Percentiles rank a stretch among this genome's conserved stretches.
phyloP scores from a whole-genome alignment of 192 early-diverging fungal species.

The Thamnidium elegans region DNA sequence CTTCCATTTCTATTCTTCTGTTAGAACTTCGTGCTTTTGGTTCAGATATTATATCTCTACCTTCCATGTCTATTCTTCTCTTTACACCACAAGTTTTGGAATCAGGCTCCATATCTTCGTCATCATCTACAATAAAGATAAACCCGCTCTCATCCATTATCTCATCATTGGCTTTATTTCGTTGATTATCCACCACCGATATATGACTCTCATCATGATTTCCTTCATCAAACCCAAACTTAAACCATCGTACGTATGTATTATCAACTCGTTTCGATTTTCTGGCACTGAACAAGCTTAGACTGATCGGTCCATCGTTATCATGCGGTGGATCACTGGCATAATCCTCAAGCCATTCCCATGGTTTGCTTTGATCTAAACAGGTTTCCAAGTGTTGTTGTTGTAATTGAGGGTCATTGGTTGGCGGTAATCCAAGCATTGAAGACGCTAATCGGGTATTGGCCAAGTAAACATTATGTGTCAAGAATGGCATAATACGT shows the following conservation, averaged over 20 bases:
- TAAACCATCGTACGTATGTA: slow-evolving; percentile 38
- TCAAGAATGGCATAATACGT: slow-evolving; percentile 51
- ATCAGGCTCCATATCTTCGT: background rate
- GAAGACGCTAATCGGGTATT: slow-evolving; percentile 35
- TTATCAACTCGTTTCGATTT: slow-evolving; percentile 24
- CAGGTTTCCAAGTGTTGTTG: slow-evolving; percentile 21
- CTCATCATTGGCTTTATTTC: background rate
- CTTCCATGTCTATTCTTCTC: background rate
- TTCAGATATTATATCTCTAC: too few species aligned
- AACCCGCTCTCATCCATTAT: slow-evolving; percentile 1
- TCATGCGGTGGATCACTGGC: slow-evolving; percentile 38
- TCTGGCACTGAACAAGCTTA: slow-evolving; percentile 30
- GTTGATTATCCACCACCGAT: background rate
- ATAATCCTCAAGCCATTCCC: slow-evolving; percentile 58
- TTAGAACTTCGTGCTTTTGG: too few species aligned
- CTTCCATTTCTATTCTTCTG: slow-evolving; percentile 10
- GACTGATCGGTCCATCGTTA: slow-evolving; percentile 35
- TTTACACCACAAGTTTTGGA: background rate
- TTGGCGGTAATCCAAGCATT: slow-evolving; percentile 14
- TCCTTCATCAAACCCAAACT: slow-evolving; percentile 26
- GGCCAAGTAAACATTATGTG: slow-evolving; percentile 53
- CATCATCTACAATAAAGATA: slow-evolving; percentile 13
- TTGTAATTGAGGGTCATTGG: slow-evolving; percentile 19
- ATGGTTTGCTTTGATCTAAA: slow-evolving; percentile 45
- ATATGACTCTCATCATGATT: background rate